Evolutionary conservation across 345 rosid genomes (phyloP), one percentile per base, ranked within the genome.

Genomic region (Luvunga scandens): DNA sequence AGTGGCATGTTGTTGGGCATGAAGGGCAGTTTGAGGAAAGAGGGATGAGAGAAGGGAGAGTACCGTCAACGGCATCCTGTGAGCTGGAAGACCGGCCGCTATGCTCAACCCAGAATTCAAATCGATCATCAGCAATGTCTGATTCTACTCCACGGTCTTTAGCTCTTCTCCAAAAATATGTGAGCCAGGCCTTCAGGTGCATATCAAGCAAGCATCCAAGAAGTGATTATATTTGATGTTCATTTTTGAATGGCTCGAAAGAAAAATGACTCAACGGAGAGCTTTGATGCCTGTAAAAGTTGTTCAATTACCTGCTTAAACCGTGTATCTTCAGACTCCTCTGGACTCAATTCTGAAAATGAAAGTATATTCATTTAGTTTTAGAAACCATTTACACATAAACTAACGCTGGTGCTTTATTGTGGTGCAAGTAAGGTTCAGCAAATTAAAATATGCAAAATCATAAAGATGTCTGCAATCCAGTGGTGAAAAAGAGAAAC

Each of bases 21-120:
- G 50, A 3, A 12, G 50, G 18, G 5, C 50, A 45, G 50, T 45
- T 12, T 13, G 50, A 45, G 50, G 50, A 45, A 45, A 45, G 50
- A 45, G 50, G 50, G 18, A 13, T 10, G 50, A 45, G 50, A 45
- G 50, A 13, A 45, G 64, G 68, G 69, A 42, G 61, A 30, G 77
- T 88, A 95, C 99, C 99, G 53, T 94, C 97, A 62, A 95, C 94
- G 12, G 95, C 97, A 25, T 92, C 97, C 19, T 89, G 94, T 9
- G 97, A 93, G 0, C 84, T 81, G 56, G 89, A 80, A 36, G 81
- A 81, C 42, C 83, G 85, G 38, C 75, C 76, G 66, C 87, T 82
- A 72, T 88, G 94, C 79, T 80, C 82, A 70, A 90, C 84, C 97
- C 96, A 91, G 78, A 85, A 89, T 78, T 86, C 86, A 33, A 94